Base-by-base conservation (phyloP, 108 stramenopile species). In the Chaetoceros muelleri region DNA sequence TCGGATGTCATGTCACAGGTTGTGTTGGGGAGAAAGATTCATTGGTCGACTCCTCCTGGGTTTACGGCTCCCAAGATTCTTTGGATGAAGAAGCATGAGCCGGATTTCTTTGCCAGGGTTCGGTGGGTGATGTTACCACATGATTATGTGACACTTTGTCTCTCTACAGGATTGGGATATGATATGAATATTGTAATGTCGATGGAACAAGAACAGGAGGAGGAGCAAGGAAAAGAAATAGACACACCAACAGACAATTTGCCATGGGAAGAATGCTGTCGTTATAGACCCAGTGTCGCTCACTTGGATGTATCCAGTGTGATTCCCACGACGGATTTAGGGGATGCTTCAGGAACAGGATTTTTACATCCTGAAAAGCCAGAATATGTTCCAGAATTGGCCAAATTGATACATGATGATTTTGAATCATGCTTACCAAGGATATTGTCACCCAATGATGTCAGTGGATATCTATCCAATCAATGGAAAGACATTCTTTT, bases 21-120 rank as follows among this genome's bases (percentile, higher is more conserved):
- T 49, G 7, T 49, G 7, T 18, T 49, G 18, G 16, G 21, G 17
- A 8, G 34, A 57, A 3, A 30, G 31, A 17, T 10, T 57, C 5
- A 44, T 40, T 5, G 5, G 8, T 5, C 5, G 10, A 16, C 16
- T 8, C 49, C 59, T 7, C 48, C 59, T 17, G 23, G 48, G 10
- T 57, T 57, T 24, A 65, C 64, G 23, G 23, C 45, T 24, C 64
- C 64, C 18, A 65, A 65, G 45, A 58, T 56, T 30, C 47, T 57
- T 23, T 65, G 64, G 64, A 49, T 65, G 55, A 65, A 65, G 40
- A n/a, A 44, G 47, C 28, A 58, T 23, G 64, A 65, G 47, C 64
- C 56, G 7, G 55, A 57, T 26, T 30, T 58, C 16, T 65, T 55
- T 58, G 56, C 26, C 18, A 19, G 25, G 24, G 20, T 54, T 1